Conservation (phyloP, 441 rosid genomes). For the Biscutella laevigata region DNA sequence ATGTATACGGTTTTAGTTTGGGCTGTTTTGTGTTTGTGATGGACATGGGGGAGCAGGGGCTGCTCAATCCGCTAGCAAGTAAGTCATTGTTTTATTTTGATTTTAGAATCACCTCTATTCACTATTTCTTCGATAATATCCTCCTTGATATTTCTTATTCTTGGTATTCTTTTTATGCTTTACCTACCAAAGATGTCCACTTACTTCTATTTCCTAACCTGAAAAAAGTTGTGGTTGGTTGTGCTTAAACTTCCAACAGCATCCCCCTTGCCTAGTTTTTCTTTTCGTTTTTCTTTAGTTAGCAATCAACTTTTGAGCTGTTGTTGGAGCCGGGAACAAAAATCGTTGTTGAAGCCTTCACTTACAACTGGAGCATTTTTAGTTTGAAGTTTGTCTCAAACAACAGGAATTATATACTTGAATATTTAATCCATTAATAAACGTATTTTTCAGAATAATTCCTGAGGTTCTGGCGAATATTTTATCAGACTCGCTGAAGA, state of each 20-base stretch:
- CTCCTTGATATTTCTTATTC: not conserved
- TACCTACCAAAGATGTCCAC: not conserved
- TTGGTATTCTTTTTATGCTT: not conserved
- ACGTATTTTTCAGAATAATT: slow-evolving; percentile 48
- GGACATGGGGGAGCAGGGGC: slow-evolving; percentile 93
- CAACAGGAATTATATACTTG: not conserved
- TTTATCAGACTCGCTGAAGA: slow-evolving; percentile 59
- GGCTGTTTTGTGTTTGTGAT: slow-evolving; percentile 89
- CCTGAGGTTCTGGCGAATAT: slow-evolving; percentile 67
- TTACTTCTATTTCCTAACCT: too few relatives aligned
- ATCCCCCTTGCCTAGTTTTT: not conserved
- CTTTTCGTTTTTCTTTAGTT: slow-evolving; percentile 1
- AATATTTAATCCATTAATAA: not conserved
- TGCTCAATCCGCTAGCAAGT: slow-evolving; percentile 87
- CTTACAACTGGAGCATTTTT: slow-evolving; percentile 8
- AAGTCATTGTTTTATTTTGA: slow-evolving; percentile 30
- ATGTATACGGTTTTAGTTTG: slow-evolving; percentile 55
- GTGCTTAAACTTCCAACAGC: not conserved
- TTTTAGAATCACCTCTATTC: not conserved
- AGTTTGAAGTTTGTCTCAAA: slow-evolving; percentile 17
- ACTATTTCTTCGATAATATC: not conserved
- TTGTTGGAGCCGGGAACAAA: slow-evolving; percentile 2
- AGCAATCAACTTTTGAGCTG: not conserved
- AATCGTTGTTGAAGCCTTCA: slow-evolving; percentile 1
- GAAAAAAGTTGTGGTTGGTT: slow-evolving; percentile 5